These are phyloP conservation scores for Leucaena leucocephala DNA, from an alignment of 306 rosid species.

Conservation along the genomic window DNA sequence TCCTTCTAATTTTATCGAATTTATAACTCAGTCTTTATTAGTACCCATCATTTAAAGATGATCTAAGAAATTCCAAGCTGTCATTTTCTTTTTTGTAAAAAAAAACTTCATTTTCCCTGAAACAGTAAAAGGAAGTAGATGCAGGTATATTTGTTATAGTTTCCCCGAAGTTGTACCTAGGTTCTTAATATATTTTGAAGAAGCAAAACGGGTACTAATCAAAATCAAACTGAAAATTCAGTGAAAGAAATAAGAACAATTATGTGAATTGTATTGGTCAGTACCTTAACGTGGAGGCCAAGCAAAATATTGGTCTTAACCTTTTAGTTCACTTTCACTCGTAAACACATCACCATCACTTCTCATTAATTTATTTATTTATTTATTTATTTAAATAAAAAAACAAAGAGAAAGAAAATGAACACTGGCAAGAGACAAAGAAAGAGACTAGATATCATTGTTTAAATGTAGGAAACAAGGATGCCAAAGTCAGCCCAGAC, in stretches of 20 bases:
- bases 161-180: no score
- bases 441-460: constrained; percentile 12
- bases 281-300: constrained; percentile 29
- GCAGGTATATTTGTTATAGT: no score
- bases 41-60: no score
- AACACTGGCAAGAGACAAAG: not conserved
- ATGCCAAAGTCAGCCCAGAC: constrained; percentile 46
- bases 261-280: constrained; percentile 19
- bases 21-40: no score
- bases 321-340: constrained; percentile 33
- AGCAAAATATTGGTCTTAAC: constrained; percentile 30
- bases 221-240: not conserved
- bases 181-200: no score
- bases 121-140: no score
- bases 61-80: no score
- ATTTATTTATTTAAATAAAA: not conserved
- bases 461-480: constrained; percentile 32
- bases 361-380: not conserved
- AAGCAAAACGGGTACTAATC: not conserved
- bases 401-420: not conserved
- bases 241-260: not conserved
- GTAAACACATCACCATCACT: constrained; percentile 24
- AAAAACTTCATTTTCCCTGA: no score
- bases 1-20: no score
- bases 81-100: no score